phyloP scores from a whole-genome alignment of 1,139 yeast species.

The Lodderomyces margitis region DNA sequence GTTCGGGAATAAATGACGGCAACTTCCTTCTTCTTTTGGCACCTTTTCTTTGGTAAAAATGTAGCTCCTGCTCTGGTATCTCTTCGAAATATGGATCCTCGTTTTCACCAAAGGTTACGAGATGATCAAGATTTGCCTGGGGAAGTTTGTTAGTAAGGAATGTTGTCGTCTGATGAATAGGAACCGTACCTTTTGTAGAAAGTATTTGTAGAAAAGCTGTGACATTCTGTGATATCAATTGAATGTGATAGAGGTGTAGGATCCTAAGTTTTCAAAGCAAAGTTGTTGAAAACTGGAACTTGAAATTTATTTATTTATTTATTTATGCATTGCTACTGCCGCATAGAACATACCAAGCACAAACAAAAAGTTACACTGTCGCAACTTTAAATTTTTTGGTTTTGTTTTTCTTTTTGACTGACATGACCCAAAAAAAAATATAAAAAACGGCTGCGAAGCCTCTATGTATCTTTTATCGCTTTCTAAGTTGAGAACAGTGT shows the following conservation, averaged over 20 bases:
- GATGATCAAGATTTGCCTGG: slow-evolving; percentile 38
- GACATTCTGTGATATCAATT: slow-evolving; percentile 19
- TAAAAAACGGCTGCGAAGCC: background rate
- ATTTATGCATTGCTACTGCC: slow-evolving; percentile 1
- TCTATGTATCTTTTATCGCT: too few relatives aligned
- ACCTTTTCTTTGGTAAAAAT: slow-evolving; percentile 46
- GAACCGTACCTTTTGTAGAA: slow-evolving; percentile 42
- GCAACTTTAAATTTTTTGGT: background rate
- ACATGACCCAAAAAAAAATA: background rate
- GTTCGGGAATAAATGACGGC: slow-evolving; percentile 54
- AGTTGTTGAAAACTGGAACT: too few relatives aligned
- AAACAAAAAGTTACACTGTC: background rate
- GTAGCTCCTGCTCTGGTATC: slow-evolving; percentile 46
- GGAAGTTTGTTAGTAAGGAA: background rate
- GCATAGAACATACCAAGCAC: too few relatives aligned
- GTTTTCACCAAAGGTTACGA: slow-evolving; percentile 34
- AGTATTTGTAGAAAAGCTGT: slow-evolving; percentile 23
- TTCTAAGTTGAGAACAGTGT: too few relatives aligned
- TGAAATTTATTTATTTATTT: background rate
- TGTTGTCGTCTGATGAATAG: background rate
- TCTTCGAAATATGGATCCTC: slow-evolving; percentile 50
- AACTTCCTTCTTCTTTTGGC: slow-evolving; percentile 46
- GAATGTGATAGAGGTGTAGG: background rate
- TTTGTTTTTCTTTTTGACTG: too few relatives aligned
- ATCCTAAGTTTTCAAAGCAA: too few relatives aligned